Conservation (phyloP, 371 early-diverging fungal species). For the Lichtheimia hyalospora region DNA sequence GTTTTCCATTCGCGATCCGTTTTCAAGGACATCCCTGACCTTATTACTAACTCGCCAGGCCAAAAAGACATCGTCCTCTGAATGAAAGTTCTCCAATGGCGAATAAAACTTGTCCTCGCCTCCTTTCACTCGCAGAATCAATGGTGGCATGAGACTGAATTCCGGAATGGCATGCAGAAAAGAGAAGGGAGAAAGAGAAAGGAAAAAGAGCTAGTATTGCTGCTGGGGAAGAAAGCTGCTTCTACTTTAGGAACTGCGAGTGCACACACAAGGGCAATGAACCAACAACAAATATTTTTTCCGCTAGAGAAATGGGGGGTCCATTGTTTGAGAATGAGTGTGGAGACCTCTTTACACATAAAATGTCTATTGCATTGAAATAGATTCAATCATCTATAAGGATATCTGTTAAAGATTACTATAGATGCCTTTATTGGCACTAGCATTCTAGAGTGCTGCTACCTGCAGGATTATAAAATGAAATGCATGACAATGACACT, state of each 20-base stretch:
- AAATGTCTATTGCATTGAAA: too few species aligned
- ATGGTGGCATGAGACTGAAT: slow-evolving; percentile 61
- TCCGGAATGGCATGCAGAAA: background rate
- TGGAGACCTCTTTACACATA: too few species aligned
- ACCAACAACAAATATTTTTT: background rate
- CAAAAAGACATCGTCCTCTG: slow-evolving; percentile 70
- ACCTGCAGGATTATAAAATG: too few species aligned
- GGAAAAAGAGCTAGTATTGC: background rate
- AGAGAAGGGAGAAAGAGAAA: background rate
- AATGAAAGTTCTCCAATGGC: slow-evolving; percentile 66
- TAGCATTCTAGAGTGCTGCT: too few species aligned
- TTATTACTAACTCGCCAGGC: slow-evolving; percentile 87
- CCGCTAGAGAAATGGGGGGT: background rate
- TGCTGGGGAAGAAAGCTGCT: too few species aligned
- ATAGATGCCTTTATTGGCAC: too few species aligned
- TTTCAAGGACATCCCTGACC: slow-evolving; percentile 85
- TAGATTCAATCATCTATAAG: too few species aligned
- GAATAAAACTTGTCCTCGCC: slow-evolving; percentile 56
- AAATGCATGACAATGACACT: too few species aligned
- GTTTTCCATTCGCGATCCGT: slow-evolving; percentile 86
- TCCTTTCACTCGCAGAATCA: slow-evolving; percentile 69
- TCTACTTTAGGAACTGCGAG: too few species aligned
- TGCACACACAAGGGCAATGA: too few species aligned
- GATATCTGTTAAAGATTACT: too few species aligned
- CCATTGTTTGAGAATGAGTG: too few species aligned